phyloP scores from a whole-genome alignment of 176 grass and related monocot genomes.

The Eleusine indica region DNA sequence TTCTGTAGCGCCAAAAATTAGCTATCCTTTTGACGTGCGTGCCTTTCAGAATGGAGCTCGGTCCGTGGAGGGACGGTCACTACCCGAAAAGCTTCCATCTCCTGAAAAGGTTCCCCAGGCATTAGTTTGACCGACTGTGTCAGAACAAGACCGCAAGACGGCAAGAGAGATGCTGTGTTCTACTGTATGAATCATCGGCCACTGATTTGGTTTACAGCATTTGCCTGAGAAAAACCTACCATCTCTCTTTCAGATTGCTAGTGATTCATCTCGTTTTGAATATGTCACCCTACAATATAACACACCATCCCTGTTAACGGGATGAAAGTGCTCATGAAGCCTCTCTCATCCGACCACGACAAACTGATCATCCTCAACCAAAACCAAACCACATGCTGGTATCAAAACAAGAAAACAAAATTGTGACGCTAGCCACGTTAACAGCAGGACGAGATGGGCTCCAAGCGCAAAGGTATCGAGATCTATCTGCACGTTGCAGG shows the following conservation, averaged over 20 bases:
- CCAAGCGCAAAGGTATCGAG: background rate
- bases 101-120: background rate
- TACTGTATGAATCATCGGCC: background rate
- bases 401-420: background rate
- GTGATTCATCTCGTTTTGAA: background rate
- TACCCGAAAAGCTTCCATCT: slow-evolving; percentile 4
- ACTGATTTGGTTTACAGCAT: background rate
- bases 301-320: background rate
- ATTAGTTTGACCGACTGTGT: slow-evolving; percentile 38
- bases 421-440: background rate
- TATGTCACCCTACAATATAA: background rate
- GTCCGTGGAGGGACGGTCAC: background rate
- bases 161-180: background rate
- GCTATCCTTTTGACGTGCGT: background rate
- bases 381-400: background rate
- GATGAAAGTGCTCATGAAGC: background rate
- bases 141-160: slow-evolving; percentile 9
- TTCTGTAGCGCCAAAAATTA: background rate
- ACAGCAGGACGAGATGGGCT: slow-evolving; percentile 9
- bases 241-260: background rate
- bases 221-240: background rate
- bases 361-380: background rate
- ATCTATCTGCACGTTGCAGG: background rate
- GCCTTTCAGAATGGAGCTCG: background rate
- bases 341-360: background rate